Evolutionary conservation across 2,329 filamentous ascomycete species (phyloP).

Genomic region (Verticillium klebahnii): DNA sequence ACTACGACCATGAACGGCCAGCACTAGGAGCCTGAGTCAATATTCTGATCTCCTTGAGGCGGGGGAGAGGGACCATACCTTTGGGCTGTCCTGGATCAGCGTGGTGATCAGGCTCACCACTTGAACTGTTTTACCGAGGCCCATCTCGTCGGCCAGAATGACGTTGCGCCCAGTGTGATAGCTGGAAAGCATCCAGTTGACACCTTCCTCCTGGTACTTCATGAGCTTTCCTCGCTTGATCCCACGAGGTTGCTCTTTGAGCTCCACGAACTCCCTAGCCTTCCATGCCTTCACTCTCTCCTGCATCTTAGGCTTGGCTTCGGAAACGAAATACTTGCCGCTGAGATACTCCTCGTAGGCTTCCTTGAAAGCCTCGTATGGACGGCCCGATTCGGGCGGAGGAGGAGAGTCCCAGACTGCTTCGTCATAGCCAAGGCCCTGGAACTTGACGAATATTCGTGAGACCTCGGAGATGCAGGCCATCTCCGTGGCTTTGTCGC

Average conservation of each 20-base stretch:
- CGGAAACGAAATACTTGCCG: constrained; percentile 61
- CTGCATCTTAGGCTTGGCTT: constrained; percentile 43
- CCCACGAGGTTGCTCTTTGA: constrained; percentile 66
- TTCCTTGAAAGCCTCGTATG: constrained; percentile 73
- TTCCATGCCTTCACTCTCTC: constrained; percentile 67
- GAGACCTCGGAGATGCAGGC: constrained; percentile 67
- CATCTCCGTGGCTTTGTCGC: constrained; percentile 62
- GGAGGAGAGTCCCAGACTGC: constrained; percentile 86
- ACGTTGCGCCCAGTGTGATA: constrained; percentile 80
- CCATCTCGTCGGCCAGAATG: constrained; percentile 97
- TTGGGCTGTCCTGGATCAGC: constrained; percentile 60
- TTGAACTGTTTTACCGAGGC: constrained; percentile 94
- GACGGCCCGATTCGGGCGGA: constrained; percentile 52
- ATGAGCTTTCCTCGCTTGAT: constrained; percentile 79
- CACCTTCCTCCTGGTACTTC: constrained; percentile 86
- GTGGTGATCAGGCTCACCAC: constrained; percentile 78
- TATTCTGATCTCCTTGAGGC: neutral
- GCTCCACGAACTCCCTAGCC: constrained; percentile 60
- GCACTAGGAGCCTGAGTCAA: constrained; percentile 39
- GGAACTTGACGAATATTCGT: constrained; percentile 81
- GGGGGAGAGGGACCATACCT: constrained; percentile 22
- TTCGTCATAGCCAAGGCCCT: constrained; percentile 87
- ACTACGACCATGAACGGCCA: constrained; percentile 93
- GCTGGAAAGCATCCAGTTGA: constrained; percentile 94
- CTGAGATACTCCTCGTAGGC: constrained; percentile 85